Base-by-base conservation (phyloP, 805 yeast species). In the Monosporozyma aquatica region DNA sequence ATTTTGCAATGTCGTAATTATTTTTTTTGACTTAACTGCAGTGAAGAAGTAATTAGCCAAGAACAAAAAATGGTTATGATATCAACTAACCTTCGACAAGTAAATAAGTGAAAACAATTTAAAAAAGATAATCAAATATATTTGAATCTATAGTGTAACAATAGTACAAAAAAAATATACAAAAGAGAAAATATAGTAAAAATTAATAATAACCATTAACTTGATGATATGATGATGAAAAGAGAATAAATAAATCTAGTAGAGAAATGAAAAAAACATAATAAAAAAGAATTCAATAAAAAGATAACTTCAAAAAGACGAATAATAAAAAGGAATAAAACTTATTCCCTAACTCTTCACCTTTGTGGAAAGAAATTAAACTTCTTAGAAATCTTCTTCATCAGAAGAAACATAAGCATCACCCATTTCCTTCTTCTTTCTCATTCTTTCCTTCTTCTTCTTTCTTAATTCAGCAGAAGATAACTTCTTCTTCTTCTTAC, bases 361-460 rank as follows among this genome's bases (percentile, higher is more conserved):
- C 13, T 35, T 9, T 21, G 15, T 20, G 23, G n/a, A 22, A 35
- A 17, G 15, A 23, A 33, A 7, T 15, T 33, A 24, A 33, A 14
- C 21, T 27, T 23, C 35, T 40, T 42, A 82, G 55, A 78, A 74
- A 28, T 28, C 30, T 61, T 82, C 92, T 45, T 90, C 98, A 60
- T 89, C 96, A 61, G 95, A 92, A 53, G 97, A 90, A 59, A 87
- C 97, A 71, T 92, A 94, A 71, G 92, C 97, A 68, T 92, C 98
- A 79, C 97, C 97, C 69, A 89, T 72, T 72, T 83, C 95, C 95
- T 92, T 92, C 97, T 90, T 92, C 95, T 90, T 92, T 84, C 84
- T 87, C 97, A 92, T 89, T 82, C 99, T 87, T 78, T 92, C 98
- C 95, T 92, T 92, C 97, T 92, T 92, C 96, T 92, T 92, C 96